A percentile compares a stretch with the other conserved stretches of the same genome.
phyloP scores from a whole-genome alignment of 345 rosid genomes.

The Lepidium africanum region DNA sequence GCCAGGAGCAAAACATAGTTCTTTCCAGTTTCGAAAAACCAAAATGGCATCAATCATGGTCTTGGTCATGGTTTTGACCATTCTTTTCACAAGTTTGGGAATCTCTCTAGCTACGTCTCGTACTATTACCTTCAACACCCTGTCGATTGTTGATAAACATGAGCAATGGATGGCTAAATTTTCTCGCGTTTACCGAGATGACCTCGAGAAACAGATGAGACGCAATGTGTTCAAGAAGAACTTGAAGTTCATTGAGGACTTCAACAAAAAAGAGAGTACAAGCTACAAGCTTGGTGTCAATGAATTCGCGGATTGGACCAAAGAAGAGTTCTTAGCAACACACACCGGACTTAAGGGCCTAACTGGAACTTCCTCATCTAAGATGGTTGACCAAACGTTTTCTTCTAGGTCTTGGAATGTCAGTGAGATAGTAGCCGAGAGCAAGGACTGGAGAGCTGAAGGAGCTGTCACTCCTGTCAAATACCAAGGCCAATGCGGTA shows the following conservation, averaged over 20 bases:
- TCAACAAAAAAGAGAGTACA: slow-evolving; percentile 21
- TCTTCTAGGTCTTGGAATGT: slow-evolving; percentile 16
- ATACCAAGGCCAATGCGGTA: slow-evolving; percentile 41
- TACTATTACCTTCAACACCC: neutral
- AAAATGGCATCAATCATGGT: slow-evolving; percentile 18
- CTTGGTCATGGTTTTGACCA: neutral
- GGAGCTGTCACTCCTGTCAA: slow-evolving; percentile 39
- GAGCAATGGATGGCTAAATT: slow-evolving; percentile 28
- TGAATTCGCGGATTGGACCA: slow-evolving; percentile 38
- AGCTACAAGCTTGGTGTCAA: slow-evolving; percentile 35
- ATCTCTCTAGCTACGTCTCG: slow-evolving; percentile 23
- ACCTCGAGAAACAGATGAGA: slow-evolving; percentile 29
- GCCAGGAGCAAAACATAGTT: neutral
- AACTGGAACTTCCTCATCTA: neutral
- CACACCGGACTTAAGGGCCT: slow-evolving; percentile 25
- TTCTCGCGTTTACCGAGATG: slow-evolving; percentile 25
- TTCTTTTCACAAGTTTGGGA: slow-evolving; percentile 4
- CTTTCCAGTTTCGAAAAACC: neutral
- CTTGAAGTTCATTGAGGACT: slow-evolving; percentile 31
- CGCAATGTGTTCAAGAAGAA: slow-evolving; percentile 33
- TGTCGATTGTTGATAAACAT: slow-evolving; percentile 17
- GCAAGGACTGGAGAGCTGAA: slow-evolving; percentile 34
- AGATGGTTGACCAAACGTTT: neutral
- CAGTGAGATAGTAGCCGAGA: slow-evolving; percentile 14
- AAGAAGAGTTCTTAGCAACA: slow-evolving; percentile 35